phyloP scores from a whole-genome alignment of 345 rosid genomes.

The rapeseed (Brassica napus) region DNA sequence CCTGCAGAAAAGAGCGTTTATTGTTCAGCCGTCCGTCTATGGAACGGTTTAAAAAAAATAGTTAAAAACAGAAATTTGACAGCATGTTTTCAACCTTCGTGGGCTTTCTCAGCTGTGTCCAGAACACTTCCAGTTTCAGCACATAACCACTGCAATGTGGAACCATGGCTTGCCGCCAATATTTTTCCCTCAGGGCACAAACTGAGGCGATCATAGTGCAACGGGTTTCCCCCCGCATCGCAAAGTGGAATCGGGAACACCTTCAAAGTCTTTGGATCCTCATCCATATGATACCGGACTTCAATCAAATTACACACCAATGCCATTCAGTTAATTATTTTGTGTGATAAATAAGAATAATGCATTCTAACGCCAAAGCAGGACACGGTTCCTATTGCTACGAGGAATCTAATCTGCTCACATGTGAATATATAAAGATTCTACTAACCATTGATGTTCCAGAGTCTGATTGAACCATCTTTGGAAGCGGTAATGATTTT shows the following conservation, averaged over 20 bases:
- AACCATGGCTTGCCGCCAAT: slow-evolving; percentile 75
- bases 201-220: slow-evolving; percentile 80
- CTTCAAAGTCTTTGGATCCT: slow-evolving; percentile 95
- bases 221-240: slow-evolving; percentile 60
- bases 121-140: slow-evolving; percentile 78
- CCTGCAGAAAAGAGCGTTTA: slow-evolving; percentile 51
- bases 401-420: not conserved
- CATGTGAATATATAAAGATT: not conserved
- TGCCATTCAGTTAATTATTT: not conserved
- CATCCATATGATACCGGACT: slow-evolving; percentile 95
- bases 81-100: slow-evolving; percentile 55
- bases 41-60: not conserved
- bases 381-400: not conserved
- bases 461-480: slow-evolving; percentile 83
- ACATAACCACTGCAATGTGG: slow-evolving; percentile 84
- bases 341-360: not conserved
- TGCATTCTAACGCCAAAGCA: not conserved
- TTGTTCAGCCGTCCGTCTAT: not conserved
- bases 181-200: slow-evolving; percentile 91
- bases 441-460: slow-evolving; percentile 92
- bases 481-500: slow-evolving; percentile 89
- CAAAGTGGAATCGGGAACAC: slow-evolving; percentile 78
- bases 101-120: slow-evolving; percentile 89
- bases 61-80: not conserved
- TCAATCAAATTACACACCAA: slow-evolving; percentile 25